phyloP scores from a whole-genome alignment of 768 basidiomycete genomes.

The Baorangia bicolor region DNA sequence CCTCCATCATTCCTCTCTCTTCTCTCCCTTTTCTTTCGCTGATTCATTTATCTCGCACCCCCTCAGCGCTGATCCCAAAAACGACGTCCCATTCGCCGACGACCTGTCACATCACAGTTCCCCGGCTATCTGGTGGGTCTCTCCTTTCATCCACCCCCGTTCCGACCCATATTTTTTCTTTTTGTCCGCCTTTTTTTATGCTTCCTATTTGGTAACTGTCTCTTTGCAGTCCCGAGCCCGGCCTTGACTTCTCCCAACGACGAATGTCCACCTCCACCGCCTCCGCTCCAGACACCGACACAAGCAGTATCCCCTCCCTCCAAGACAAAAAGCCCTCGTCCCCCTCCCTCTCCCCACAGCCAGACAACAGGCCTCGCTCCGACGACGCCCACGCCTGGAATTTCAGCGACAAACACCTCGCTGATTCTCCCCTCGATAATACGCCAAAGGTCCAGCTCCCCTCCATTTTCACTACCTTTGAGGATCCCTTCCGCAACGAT shows the following conservation, averaged over 20 bases:
- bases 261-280: conserved; percentile 80
- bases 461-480: conserved; percentile 69
- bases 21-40: conserved; percentile 3
- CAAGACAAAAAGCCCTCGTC: conserved; percentile 61
- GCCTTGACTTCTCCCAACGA: conserved; percentile 53
- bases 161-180: conserved; percentile 16
- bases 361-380: conserved; percentile 45
- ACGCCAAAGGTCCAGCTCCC: conserved; percentile 63
- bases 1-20: conserved; percentile 6
- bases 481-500: conserved; percentile 55
- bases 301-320: conserved; percentile 53
- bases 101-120: conserved; percentile 49
- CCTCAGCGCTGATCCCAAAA: conserved; percentile 41
- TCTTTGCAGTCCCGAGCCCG: conserved; percentile 40
- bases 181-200: background rate
- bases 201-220: conserved; percentile 12
- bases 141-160: conserved; percentile 12
- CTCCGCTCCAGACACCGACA: conserved; percentile 63
- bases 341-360: conserved; percentile 48
- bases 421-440: conserved; percentile 43
- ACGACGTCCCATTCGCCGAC: conserved; percentile 42
- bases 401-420: conserved; percentile 39
- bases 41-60: conserved; percentile 8
- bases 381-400: conserved; percentile 26
- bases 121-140: conserved; percentile 46